A percentile compares a stretch with the other conserved stretches of the same genome.
phyloP scores from a whole-genome alignment of 2,329 filamentous ascomycete species.

The Akanthomyces lecanii region DNA sequence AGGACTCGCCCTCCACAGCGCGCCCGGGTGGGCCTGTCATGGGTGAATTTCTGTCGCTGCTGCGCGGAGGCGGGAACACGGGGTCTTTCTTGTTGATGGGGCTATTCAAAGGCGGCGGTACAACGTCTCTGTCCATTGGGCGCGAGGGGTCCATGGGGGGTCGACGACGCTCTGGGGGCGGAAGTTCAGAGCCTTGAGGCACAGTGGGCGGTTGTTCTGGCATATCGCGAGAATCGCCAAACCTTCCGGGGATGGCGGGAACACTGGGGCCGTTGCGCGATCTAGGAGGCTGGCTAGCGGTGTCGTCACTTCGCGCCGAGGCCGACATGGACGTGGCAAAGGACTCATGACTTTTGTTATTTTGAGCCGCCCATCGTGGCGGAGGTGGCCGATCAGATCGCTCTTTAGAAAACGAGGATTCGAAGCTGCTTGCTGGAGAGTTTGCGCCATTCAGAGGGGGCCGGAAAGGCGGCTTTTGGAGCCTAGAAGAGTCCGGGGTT shows the following conservation, averaged over 20 bases:
- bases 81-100: constrained; percentile 41
- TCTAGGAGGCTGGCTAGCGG: constrained; percentile 45
- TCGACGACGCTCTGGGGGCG: constrained; percentile 57
- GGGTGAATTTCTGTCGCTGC: constrained; percentile 44
- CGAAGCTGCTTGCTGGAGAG: constrained; percentile 50
- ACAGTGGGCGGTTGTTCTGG: constrained; percentile 15
- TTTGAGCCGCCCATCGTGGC: constrained; percentile 44
- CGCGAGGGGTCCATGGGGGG: constrained; percentile 62
- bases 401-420: constrained; percentile 40
- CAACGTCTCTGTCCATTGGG: constrained; percentile 51
- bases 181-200: constrained; percentile 26
- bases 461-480: constrained; percentile 25
- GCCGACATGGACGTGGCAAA: constrained; percentile 43
- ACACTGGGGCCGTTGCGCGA: constrained; percentile 48
- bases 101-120: constrained; percentile 56
- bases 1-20: background rate
- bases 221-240: constrained; percentile 29
- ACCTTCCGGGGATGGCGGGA: constrained; percentile 35
- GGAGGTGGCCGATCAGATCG: constrained; percentile 32
- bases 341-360: constrained; percentile 57
- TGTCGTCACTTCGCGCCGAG: constrained; percentile 48
- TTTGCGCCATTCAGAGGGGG: constrained; percentile 38
- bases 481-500: constrained; percentile 20
- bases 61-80: constrained; percentile 46
- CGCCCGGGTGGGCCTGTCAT: constrained; percentile 37